These are phyloP conservation scores for Staphylotrichum tortipilum DNA, from an alignment of 495 filamentous ascomycete species.

Conservation along the genomic window DNA sequence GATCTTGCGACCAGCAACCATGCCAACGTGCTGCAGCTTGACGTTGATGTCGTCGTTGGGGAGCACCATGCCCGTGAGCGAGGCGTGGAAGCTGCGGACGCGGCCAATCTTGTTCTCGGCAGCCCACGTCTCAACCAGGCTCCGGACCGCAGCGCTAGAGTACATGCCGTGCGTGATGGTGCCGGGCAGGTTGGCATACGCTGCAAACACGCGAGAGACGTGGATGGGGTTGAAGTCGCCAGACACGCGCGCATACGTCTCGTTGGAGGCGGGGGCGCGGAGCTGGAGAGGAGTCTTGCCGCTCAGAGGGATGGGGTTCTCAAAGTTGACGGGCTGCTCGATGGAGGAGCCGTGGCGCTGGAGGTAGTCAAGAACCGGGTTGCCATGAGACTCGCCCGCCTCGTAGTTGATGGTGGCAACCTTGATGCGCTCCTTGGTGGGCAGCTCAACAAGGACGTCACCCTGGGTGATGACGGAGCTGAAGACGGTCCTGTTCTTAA, in stretches of 20 bases:
- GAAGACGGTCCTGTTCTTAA: slow-evolving; percentile 91
- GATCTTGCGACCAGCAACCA: slow-evolving; percentile 97
- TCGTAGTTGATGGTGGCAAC: slow-evolving; percentile 93
- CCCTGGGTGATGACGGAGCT: slow-evolving; percentile 87
- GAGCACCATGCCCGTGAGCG: slow-evolving; percentile 93
- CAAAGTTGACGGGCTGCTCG: slow-evolving; percentile 94
- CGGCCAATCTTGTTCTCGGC: slow-evolving; percentile 97
- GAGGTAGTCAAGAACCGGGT: slow-evolving; percentile 94
- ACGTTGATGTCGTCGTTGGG: slow-evolving; percentile 92
- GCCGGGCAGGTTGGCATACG: slow-evolving; percentile 86
- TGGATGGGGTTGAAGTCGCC: slow-evolving; percentile 99
- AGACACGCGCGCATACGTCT: slow-evolving; percentile 94
- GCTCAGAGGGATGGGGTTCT: slow-evolving; percentile 90
- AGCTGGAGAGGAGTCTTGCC: slow-evolving; percentile 81
- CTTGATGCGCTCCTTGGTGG: slow-evolving; percentile 96
- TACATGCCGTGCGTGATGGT: slow-evolving; percentile 99
- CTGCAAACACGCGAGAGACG: slow-evolving; percentile 91
- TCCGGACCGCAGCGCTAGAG: slow-evolving; percentile 92
- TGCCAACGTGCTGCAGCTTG: slow-evolving; percentile 90
- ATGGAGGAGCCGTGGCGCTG: slow-evolving; percentile 85
- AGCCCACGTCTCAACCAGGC: slow-evolving; percentile 97
- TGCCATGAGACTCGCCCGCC: slow-evolving; percentile 81
- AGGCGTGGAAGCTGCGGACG: slow-evolving; percentile 92
- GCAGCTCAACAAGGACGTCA: slow-evolving; percentile 86
- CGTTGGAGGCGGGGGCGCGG: slow-evolving; percentile 91